phyloP scores from a whole-genome alignment of 306 rosid species.

The Vigna mungo region DNA sequence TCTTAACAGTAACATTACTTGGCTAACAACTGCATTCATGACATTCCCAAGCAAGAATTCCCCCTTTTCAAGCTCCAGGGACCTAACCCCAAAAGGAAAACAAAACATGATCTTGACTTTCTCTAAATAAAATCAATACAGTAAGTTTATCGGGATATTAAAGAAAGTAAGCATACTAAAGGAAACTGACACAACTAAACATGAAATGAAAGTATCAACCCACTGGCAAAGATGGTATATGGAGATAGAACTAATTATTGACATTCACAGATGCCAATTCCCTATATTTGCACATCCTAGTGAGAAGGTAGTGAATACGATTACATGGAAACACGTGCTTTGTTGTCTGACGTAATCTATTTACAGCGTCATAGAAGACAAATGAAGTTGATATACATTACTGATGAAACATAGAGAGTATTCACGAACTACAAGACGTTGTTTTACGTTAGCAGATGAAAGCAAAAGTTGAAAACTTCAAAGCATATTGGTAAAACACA shows the following conservation, averaged over 20 bases:
- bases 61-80: constrained; percentile 86
- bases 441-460: background rate
- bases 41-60: constrained; percentile 92
- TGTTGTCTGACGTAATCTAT: constrained; percentile 22
- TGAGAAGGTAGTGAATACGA: background rate
- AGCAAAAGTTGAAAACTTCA: background rate
- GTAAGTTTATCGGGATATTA: constrained; percentile 32
- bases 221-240: constrained; percentile 16
- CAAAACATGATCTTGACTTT: constrained; percentile 37
- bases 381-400: background rate
- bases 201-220: constrained; percentile 10
- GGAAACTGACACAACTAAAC: constrained; percentile 19
- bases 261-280: constrained; percentile 33
- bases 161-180: constrained; percentile 32
- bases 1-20: constrained; percentile 88
- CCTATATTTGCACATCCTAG: constrained; percentile 31
- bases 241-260: constrained; percentile 30
- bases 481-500: background rate
- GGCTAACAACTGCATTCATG: constrained; percentile 97
- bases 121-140: constrained; percentile 36
- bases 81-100: constrained; percentile 58
- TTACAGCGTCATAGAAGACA: background rate
- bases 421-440: background rate
- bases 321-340: background rate
- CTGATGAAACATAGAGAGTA: background rate